Evolutionary conservation across 2,329 filamentous ascomycete species (phyloP).

Genomic region (Davidsoniella virescens): DNA sequence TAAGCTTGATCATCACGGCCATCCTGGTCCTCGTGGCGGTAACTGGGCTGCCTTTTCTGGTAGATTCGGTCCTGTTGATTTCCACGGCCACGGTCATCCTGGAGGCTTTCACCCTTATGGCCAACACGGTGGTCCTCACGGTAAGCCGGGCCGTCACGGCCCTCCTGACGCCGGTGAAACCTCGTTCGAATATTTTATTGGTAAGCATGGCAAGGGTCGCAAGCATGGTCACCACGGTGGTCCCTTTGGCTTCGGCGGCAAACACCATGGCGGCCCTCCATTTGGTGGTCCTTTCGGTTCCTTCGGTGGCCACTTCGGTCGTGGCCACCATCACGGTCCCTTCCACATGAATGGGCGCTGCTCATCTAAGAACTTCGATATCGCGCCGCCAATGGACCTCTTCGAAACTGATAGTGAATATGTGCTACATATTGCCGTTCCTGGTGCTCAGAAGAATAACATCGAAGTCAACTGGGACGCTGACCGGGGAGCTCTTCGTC

Average conservation of each 20-base stretch:
- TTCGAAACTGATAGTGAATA: slow-evolving; percentile 53
- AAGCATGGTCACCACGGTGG: slow-evolving; percentile 11
- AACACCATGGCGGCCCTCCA: slow-evolving; percentile 8
- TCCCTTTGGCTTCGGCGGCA: background rate
- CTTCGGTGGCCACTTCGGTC: background rate
- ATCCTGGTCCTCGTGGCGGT: slow-evolving; percentile 14
- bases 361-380: slow-evolving; percentile 22
- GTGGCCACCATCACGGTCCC: slow-evolving; percentile 7
- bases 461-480: slow-evolving; percentile 36
- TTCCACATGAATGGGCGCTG: too few relatives aligned
- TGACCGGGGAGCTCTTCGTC: slow-evolving; percentile 45
- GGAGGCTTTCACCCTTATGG: slow-evolving; percentile 3
- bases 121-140: slow-evolving; percentile 8
- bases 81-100: slow-evolving; percentile 14
- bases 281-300: slow-evolving; percentile 10
- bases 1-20: slow-evolving; percentile 15
- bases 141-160: slow-evolving; percentile 13
- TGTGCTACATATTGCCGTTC: slow-evolving; percentile 58
- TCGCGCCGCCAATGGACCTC: slow-evolving; percentile 54
- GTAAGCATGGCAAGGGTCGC: slow-evolving; percentile 3
- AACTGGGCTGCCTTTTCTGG: slow-evolving; percentile 15
- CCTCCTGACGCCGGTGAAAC: slow-evolving; percentile 6
- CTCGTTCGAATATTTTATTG: background rate
- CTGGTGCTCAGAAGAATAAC: slow-evolving; percentile 66
- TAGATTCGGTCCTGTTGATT: slow-evolving; percentile 14